These are phyloP conservation scores for Gymnopilus junonius DNA, from an alignment of 768 basidiomycete species.

Conservation along the genomic window DNA sequence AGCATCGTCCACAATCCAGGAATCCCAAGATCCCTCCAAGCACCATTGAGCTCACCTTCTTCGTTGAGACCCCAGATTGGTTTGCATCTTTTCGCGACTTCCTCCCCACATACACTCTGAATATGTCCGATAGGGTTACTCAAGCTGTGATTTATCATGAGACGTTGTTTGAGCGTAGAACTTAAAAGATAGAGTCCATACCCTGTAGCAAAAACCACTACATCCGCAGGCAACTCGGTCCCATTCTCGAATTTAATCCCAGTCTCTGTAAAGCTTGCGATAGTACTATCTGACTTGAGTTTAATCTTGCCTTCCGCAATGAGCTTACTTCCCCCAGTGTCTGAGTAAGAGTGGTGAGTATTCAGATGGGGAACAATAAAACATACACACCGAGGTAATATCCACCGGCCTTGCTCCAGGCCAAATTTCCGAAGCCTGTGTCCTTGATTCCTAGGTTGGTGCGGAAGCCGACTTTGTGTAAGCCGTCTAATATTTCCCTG, in stretches of 20 bases:
- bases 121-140: slow-evolving; percentile 46
- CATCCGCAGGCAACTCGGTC: slow-evolving; percentile 50
- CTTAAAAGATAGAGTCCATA: slow-evolving; percentile 25
- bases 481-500: slow-evolving; percentile 40
- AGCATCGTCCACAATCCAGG: slow-evolving; percentile 64
- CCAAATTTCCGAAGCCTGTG: slow-evolving; percentile 39
- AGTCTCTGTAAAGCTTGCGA: slow-evolving; percentile 47
- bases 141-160: slow-evolving; percentile 39
- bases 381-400: slow-evolving; percentile 40
- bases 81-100: slow-evolving; percentile 27
- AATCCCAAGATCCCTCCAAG: slow-evolving; percentile 41
- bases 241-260: slow-evolving; percentile 56
- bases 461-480: slow-evolving; percentile 51
- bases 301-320: slow-evolving; percentile 75
- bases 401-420: slow-evolving; percentile 38
- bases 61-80: slow-evolving; percentile 63
- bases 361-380: background rate
- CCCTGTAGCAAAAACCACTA: slow-evolving; percentile 66
- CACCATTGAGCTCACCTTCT: slow-evolving; percentile 65
- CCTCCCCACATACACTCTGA: slow-evolving; percentile 27
- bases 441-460: slow-evolving; percentile 43
- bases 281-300: slow-evolving; percentile 62
- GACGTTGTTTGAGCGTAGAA: background rate
- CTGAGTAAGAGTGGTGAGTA: slow-evolving; percentile 28
- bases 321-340: slow-evolving; percentile 62